Conservation (phyloP, 305 asterid species). For the Solanum hybrid region DNA sequence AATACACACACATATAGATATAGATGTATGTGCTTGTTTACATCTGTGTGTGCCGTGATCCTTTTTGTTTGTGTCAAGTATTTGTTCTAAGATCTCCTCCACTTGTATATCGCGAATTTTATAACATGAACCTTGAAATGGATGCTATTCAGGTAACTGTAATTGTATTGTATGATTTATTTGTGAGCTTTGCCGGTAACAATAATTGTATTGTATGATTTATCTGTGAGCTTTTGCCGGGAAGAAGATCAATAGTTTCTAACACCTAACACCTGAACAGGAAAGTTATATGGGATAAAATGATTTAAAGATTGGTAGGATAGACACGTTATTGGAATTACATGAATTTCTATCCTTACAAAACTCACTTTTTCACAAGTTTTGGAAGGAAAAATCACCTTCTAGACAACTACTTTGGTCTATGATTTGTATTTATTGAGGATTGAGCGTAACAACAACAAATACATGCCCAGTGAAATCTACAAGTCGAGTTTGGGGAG, state of each 20-base stretch:
- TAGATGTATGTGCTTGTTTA: not conserved
- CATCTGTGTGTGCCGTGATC: not conserved
- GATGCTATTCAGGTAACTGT: not conserved
- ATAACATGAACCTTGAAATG: not conserved
- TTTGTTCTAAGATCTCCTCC: not conserved
- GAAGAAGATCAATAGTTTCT: not conserved
- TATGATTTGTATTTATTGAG: not conserved
- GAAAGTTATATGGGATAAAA: not conserved
- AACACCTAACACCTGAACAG: not conserved
- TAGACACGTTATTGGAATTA: not conserved
- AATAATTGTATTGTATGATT: not conserved
- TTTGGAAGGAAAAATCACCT: not conserved
- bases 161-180: not conserved
- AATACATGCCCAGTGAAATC: not conserved
- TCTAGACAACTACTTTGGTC: not conserved
- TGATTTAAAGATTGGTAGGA: not conserved
- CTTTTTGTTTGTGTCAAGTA: not conserved
- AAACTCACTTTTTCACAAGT: not conserved
- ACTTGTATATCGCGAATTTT: not conserved
- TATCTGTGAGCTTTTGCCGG: not conserved
- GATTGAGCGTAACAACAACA: not conserved
- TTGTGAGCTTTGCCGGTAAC: not conserved
- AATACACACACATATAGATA: not conserved
- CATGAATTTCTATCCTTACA: not conserved
- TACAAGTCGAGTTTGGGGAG: not conserved